These are phyloP conservation scores for Boletus sp. DNA, from an alignment of 1,284 basidiomycete species.

Conservation along the genomic window DNA sequence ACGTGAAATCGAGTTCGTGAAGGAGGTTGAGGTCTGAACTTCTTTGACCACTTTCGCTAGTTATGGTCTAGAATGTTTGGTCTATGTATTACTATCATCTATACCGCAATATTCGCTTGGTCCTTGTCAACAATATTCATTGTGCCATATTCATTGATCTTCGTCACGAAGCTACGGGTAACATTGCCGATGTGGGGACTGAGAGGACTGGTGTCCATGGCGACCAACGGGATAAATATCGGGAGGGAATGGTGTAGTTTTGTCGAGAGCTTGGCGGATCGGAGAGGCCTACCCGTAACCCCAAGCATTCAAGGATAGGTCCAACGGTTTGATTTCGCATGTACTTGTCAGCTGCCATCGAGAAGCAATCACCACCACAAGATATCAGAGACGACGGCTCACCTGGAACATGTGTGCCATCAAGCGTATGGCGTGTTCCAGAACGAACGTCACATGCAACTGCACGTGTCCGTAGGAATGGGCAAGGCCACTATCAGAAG, in stretches of 20 bases:
- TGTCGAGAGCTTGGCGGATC: not conserved
- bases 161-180: constrained; percentile 8
- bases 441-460: too few species aligned
- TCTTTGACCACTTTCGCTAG: not conserved
- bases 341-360: too few species aligned
- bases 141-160: not conserved
- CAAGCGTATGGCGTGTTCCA: too few species aligned
- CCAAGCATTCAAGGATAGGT: not conserved
- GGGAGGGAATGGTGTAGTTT: not conserved
- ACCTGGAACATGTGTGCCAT: too few species aligned
- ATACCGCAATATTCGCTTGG: not conserved
- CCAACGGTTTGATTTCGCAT: too few species aligned
- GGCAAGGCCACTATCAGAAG: too few species aligned
- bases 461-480: too few species aligned
- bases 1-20: constrained; percentile 13
- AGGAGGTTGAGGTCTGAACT: constrained; percentile 9
- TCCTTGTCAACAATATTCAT: too few species aligned
- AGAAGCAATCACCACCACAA: too few species aligned
- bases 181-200: not conserved
- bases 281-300: not conserved
- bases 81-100: not conserved
- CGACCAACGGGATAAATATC: not conserved
- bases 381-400: too few species aligned
- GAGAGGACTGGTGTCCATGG: not conserved
- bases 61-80: not conserved